Evolutionary conservation across 1,284 basidiomycete genomes (phyloP).

Genomic region (Coriolopsis trogii): DNA sequence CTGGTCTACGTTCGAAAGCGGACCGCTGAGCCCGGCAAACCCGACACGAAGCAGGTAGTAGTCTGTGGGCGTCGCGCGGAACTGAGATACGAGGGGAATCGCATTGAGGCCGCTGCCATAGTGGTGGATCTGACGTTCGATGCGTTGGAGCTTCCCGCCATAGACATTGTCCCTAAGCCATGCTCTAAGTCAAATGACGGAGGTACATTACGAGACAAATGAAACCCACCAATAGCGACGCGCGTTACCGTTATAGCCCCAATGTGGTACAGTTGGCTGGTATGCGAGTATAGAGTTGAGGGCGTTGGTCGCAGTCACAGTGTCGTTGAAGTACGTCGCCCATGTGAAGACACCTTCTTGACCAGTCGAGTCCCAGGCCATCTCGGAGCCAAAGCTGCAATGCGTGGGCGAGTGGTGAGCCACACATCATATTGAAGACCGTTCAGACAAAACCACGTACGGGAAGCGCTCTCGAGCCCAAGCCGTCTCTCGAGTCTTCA

Average conservation of each 20-base stretch:
- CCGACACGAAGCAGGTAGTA: constrained; percentile 56
- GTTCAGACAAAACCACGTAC: constrained; percentile 37
- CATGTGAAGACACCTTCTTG: constrained; percentile 61
- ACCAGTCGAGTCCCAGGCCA: constrained; percentile 67
- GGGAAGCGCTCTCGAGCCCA: constrained; percentile 57
- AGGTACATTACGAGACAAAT: neutral
- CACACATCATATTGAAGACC: neutral
- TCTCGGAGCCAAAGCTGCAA: constrained; percentile 57
- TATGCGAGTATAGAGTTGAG: constrained; percentile 63
- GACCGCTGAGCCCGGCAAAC: constrained; percentile 55
- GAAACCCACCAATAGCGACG: constrained; percentile 52
- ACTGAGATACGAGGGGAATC: constrained; percentile 54
- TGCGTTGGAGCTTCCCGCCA: constrained; percentile 56
- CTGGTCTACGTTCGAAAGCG: constrained; percentile 58
- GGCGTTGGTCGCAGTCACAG: constrained; percentile 51
- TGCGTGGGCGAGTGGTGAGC: neutral
- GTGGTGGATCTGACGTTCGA: constrained; percentile 63
- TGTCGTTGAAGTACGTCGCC: constrained; percentile 58
- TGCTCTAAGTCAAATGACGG: neutral
- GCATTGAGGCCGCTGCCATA: constrained; percentile 63
- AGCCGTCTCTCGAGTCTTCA: constrained; percentile 45
- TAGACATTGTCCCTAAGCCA: constrained; percentile 56
- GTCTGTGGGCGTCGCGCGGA: constrained; percentile 50
- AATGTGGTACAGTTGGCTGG: constrained; percentile 59
- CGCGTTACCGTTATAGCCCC: constrained; percentile 66